Conservation (phyloP, 768 basidiomycete genomes). For the Termitomyces sp. region DNA sequence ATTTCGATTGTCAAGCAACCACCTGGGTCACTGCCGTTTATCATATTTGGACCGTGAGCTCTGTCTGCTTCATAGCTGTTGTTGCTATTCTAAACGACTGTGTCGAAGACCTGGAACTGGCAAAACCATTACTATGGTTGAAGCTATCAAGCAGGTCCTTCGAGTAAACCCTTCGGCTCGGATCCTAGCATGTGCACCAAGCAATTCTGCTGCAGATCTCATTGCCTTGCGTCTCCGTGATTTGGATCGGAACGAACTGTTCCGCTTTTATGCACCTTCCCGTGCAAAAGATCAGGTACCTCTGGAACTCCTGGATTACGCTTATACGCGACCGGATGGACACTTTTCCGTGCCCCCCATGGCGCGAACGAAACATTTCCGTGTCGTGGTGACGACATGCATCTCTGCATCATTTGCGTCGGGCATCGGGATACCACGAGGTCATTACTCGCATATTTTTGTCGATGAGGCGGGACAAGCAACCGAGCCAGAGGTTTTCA, state of each 20-base stretch:
- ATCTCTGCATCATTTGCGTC: constrained; percentile 52
- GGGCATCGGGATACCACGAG: constrained; percentile 51
- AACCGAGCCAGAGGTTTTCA: constrained; percentile 62
- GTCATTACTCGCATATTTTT: constrained; percentile 66
- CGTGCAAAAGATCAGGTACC: constrained; percentile 40
- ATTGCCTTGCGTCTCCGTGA: constrained; percentile 39
- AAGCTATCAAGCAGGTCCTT: constrained; percentile 52
- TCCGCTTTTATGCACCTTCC: constrained; percentile 53
- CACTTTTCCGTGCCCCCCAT: constrained; percentile 37
- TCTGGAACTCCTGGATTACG: constrained; percentile 32
- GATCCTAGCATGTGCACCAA: constrained; percentile 59
- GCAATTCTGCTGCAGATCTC: constrained; percentile 62
- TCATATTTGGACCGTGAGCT: constrained; percentile 60
- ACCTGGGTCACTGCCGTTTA: constrained; percentile 47
- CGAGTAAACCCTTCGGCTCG: constrained; percentile 27
- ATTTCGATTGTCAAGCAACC: constrained; percentile 36
- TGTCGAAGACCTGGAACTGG: constrained; percentile 53
- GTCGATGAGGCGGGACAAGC: constrained; percentile 72
- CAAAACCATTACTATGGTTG: constrained; percentile 60
- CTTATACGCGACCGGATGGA: constrained; percentile 26
- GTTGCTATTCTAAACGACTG: background rate
- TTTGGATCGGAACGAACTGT: constrained; percentile 32
- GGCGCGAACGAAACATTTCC: constrained; percentile 33
- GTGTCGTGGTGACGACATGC: constrained; percentile 61
- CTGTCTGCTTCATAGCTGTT: background rate